Evolutionary conservation across 1,284 basidiomycete species (phyloP).

Genomic region (Erythrobasidium hasegawianum): DNA sequence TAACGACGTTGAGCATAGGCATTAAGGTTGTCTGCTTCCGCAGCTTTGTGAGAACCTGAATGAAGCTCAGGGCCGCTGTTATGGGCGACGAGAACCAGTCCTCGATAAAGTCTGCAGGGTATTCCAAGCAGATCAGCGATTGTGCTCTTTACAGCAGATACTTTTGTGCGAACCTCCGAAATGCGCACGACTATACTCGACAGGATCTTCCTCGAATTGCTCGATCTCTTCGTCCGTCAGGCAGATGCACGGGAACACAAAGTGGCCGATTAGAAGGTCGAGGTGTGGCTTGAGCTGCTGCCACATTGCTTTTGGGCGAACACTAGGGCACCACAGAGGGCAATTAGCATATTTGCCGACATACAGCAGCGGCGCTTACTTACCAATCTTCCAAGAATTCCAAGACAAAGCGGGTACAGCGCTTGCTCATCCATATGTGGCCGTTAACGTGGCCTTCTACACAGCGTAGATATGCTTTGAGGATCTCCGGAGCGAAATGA

Average conservation of each 20-base stretch:
- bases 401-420: slow-evolving; percentile 74
- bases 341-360: neutral
- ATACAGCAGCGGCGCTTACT: too few relatives aligned
- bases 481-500: slow-evolving; percentile 75
- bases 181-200: slow-evolving; percentile 69
- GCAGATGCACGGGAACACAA: slow-evolving; percentile 78
- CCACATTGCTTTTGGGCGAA: slow-evolving; percentile 86
- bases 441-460: slow-evolving; percentile 60
- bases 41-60: slow-evolving; percentile 68
- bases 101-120: slow-evolving; percentile 66
- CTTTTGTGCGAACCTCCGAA: slow-evolving; percentile 57
- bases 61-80: slow-evolving; percentile 70
- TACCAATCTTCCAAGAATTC: slow-evolving; percentile 80
- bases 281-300: slow-evolving; percentile 74
- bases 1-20: slow-evolving; percentile 71
- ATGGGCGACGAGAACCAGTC: slow-evolving; percentile 65
- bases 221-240: slow-evolving; percentile 65
- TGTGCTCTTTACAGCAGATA: neutral
- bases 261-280: slow-evolving; percentile 65
- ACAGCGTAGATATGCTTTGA: slow-evolving; percentile 65
- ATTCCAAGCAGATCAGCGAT: neutral
- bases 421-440: slow-evolving; percentile 71
- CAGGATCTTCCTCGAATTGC: slow-evolving; percentile 70
- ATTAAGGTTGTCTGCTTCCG: slow-evolving; percentile 72
- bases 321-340: slow-evolving; percentile 52